phyloP scores from a whole-genome alignment of 768 basidiomycete genomes.

The Lactarius indigo region DNA sequence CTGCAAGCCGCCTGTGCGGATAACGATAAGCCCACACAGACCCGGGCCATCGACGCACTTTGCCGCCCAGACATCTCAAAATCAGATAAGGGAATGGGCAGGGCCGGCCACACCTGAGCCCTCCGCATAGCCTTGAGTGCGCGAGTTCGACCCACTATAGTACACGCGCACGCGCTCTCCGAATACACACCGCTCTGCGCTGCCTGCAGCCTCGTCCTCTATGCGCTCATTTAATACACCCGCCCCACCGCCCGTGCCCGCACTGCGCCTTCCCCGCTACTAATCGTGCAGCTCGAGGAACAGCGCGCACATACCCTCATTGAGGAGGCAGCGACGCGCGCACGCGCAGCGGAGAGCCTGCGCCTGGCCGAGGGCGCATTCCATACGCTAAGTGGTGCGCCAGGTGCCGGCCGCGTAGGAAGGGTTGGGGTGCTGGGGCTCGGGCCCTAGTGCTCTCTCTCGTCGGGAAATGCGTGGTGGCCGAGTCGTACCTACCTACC shows the following conservation, averaged over 20 bases:
- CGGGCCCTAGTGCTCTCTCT: conserved; percentile 20
- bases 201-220: conserved; percentile 24
- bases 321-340: conserved; percentile 10
- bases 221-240: conserved; percentile 16
- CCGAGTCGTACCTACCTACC: conserved; percentile 5
- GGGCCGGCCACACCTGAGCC: not conserved
- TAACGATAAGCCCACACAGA: not conserved
- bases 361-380: conserved; percentile 17
- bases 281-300: conserved; percentile 15
- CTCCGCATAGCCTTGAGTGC: too few species aligned
- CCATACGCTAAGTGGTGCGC: conserved; percentile 5
- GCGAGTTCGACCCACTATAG: too few species aligned
- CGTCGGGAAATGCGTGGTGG: conserved; percentile 1
- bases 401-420: not conserved
- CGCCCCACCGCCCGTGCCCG: conserved; percentile 18
- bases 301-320: conserved; percentile 1
- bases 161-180: conserved; percentile 16
- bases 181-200: conserved; percentile 24
- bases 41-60: not conserved
- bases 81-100: conserved; percentile 13
- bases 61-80: not conserved
- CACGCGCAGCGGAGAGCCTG: conserved; percentile 6
- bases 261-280: conserved; percentile 14
- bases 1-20: too few species aligned
- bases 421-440: not conserved